These are phyloP conservation scores for Ogataea saltuana DNA, from an alignment of 805 yeast genomes.

Conservation along the genomic window DNA sequence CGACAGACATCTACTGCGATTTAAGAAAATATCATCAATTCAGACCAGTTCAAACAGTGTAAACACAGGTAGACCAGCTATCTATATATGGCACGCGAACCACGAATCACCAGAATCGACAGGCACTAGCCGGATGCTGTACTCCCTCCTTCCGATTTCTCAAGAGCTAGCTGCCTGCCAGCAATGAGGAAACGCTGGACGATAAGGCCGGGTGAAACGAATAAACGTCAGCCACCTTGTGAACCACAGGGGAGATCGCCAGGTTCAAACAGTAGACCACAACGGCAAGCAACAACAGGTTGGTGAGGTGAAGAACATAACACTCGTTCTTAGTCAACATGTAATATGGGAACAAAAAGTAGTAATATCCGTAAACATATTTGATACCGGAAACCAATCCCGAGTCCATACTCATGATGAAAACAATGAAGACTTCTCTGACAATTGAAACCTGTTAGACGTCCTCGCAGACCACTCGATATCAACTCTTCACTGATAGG, in stretches of 20 bases:
- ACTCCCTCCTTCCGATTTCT: neutral
- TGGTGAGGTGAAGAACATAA: conserved; percentile 24
- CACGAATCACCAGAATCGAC: neutral
- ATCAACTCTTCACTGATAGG: no score
- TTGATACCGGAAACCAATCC: conserved; percentile 17
- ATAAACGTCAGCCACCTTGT: conserved; percentile 8
- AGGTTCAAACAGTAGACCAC: conserved; percentile 18
- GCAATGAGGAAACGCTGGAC: neutral
- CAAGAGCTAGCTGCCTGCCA: no score
- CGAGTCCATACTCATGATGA: conserved; percentile 1
- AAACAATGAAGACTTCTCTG: no score
- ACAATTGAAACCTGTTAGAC: no score
- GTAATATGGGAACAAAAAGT: conserved; percentile 47
- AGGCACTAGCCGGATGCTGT: no score
- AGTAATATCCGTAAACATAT: conserved; percentile 35
- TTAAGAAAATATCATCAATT: no score
- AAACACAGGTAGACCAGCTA: conserved; percentile 7
- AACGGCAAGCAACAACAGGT: conserved; percentile 12
- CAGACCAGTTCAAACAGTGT: neutral
- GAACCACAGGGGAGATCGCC: conserved; percentile 15
- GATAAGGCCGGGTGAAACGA: neutral
- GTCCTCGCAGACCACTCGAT: no score
- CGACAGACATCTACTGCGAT: no score
- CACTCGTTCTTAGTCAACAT: conserved; percentile 51
- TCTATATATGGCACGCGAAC: conserved; percentile 1